Percentiles rank a stretch among this genome's conserved stretches.
phyloP scores from a whole-genome alignment of 1,139 yeast species.

The Geotrichum reessii region DNA sequence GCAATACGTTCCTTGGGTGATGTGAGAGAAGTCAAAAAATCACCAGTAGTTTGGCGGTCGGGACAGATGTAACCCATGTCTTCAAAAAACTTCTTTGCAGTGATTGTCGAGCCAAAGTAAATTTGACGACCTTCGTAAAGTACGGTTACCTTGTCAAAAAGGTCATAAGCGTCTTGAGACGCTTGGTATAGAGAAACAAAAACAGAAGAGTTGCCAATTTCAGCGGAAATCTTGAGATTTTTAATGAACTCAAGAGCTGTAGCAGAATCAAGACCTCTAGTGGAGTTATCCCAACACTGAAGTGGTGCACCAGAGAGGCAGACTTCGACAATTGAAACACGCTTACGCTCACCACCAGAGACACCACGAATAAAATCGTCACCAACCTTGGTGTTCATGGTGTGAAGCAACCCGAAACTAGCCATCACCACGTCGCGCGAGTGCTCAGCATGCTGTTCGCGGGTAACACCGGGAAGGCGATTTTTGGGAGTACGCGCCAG shows the following conservation, averaged over 20 bases:
- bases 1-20: conserved; percentile 63
- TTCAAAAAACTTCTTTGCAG: conserved; percentile 56
- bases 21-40: conserved; percentile 71
- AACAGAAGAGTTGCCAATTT: conserved; percentile 53
- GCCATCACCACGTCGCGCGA: conserved; percentile 67
- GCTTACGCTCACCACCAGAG: conserved; percentile 80
- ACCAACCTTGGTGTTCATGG: conserved; percentile 66
- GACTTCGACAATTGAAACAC: conserved; percentile 73
- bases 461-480: conserved; percentile 53
- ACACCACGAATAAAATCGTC: conserved; percentile 70
- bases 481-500: conserved; percentile 59
- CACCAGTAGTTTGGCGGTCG: conserved; percentile 76
- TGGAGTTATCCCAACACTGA: conserved; percentile 72
- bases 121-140: conserved; percentile 76
- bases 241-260: conserved; percentile 70
- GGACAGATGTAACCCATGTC: conserved; percentile 71
- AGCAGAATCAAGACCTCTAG: conserved; percentile 70
- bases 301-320: conserved; percentile 55
- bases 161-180: conserved; percentile 68
- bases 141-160: conserved; percentile 68
- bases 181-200: conserved; percentile 80
- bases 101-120: conserved; percentile 56
- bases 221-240: conserved; percentile 60
- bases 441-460: conserved; percentile 55
- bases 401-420: conserved; percentile 62